Conservation (phyloP, 1,139 yeast species). For the Scheffersomyces segobiensis region DNA sequence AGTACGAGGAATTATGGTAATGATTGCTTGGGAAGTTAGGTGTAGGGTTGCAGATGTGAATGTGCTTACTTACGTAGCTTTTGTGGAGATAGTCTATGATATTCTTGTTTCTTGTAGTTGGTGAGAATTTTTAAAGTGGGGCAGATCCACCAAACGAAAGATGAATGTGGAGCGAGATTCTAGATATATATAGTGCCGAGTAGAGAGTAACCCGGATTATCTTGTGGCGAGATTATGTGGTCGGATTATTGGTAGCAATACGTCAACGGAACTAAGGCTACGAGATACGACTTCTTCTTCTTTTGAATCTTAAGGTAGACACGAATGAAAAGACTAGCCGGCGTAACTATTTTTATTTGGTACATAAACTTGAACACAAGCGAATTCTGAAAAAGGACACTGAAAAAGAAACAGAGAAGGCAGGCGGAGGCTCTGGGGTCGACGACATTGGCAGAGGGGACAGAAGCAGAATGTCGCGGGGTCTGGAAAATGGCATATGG, state of each 20-base stretch:
- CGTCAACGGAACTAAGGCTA: background rate
- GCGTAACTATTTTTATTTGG: background rate
- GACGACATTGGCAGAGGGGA: background rate
- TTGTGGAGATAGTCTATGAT: background rate
- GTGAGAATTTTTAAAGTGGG: background rate
- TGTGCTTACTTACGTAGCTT: no score
- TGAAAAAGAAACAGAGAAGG: background rate
- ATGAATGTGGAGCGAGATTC: background rate
- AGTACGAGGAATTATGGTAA: background rate
- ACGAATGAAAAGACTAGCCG: background rate
- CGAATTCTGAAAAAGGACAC: background rate
- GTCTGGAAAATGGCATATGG: background rate
- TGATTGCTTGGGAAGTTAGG: no score
- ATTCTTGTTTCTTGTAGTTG: background rate
- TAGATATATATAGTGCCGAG: background rate
- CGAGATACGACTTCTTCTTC: background rate
- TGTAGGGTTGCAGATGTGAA: no score
- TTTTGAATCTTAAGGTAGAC: background rate
- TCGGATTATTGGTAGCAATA: background rate
- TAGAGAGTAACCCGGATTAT: background rate
- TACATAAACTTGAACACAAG: background rate
- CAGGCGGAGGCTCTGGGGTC: background rate
- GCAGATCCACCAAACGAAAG: background rate
- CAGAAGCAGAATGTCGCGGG: background rate
- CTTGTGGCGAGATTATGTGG: background rate